Conservation (phyloP, 306 rosid genomes). For the Cicer bijugum region DNA sequence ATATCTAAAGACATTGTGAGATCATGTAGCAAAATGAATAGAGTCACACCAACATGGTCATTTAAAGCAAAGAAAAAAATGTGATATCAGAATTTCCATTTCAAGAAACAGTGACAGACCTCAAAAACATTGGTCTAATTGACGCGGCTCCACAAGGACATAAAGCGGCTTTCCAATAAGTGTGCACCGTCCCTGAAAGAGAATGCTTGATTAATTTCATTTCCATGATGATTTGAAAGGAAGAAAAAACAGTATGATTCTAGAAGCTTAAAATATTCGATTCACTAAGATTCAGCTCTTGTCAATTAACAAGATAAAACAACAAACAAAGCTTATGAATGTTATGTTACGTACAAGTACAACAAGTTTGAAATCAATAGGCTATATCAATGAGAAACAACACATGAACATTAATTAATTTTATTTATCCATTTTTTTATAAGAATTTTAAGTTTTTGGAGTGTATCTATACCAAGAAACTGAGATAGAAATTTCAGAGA, state of each 20-base stretch:
- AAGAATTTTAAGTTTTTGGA: background rate
- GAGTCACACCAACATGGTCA: conserved; percentile 3
- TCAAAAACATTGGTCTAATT: conserved; percentile 58
- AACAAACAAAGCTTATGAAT: background rate
- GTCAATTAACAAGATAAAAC: too few relatives aligned
- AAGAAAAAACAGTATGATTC: background rate
- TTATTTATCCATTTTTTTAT: background rate
- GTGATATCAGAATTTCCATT: conserved; percentile 33
- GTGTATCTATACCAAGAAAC: conserved; percentile 13
- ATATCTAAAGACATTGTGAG: conserved; percentile 13
- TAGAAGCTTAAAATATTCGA: background rate
- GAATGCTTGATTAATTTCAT: conserved; percentile 27
- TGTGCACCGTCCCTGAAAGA: conserved; percentile 79
- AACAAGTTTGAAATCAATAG: conserved; percentile 1
- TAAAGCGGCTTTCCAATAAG: conserved; percentile 88
- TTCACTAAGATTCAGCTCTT: too few relatives aligned
- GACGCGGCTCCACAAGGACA: conserved; percentile 88
- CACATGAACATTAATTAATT: background rate
- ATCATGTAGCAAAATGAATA: conserved; percentile 2
- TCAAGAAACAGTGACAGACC: conserved; percentile 48
- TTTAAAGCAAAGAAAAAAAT: background rate
- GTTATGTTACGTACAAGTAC: background rate
- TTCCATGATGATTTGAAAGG: conserved; percentile 32
- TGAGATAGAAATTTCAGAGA: conserved; percentile 10
- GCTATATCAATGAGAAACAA: conserved; percentile 2